Base-by-base conservation (phyloP, 2,329 filamentous ascomycete genomes). In the Botrytis aclada region DNA sequence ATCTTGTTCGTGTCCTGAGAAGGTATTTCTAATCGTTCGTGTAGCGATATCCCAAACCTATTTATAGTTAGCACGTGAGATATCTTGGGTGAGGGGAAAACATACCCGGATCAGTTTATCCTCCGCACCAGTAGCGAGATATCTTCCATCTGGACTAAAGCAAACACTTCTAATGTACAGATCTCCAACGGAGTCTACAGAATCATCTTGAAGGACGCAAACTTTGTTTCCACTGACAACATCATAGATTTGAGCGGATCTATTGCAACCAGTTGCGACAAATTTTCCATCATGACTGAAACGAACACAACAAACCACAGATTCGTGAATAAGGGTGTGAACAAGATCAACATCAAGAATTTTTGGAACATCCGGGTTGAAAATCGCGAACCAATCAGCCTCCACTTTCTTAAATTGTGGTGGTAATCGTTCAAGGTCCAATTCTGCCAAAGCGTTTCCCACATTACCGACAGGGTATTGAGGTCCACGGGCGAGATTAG, bases 221-320 rank as follows among this genome's bases (percentile, higher is more conserved):
- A 98, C 90, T 82, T 95, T 96, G 78, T 93, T 89, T 72, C 96
- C 96, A 25, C 89, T 92, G 79, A 89, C 87, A 60, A 98, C 95
- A 77, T 99, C 96, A 82, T 96, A 99, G 79, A 99, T 99, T 83
- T 98, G 95, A n/a, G 96, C 96, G n/a, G 94, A 97, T 76, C 95
- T 88, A 83, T 99, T 99, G 86, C 96, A 98, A 61, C 96, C 96
- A 8, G 96, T 99, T 12, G 96, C 96, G 72, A 99, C 93, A 78
- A 93, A 98, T 81, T 97, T 95, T 77, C 96, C 96, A 80, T 99
- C 96, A 72, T 93, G 89, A 81, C 95, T 98, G 86, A 99, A 99
- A 73, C 96, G 89, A 51, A 99, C 96, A 82, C 96, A 99, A 87
- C 96, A 99, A 1, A 99, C 96, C 5, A 99, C 96, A 79, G 95